phyloP scores from a whole-genome alignment of 179 eudicot species.

The Beta macrorhiza region DNA sequence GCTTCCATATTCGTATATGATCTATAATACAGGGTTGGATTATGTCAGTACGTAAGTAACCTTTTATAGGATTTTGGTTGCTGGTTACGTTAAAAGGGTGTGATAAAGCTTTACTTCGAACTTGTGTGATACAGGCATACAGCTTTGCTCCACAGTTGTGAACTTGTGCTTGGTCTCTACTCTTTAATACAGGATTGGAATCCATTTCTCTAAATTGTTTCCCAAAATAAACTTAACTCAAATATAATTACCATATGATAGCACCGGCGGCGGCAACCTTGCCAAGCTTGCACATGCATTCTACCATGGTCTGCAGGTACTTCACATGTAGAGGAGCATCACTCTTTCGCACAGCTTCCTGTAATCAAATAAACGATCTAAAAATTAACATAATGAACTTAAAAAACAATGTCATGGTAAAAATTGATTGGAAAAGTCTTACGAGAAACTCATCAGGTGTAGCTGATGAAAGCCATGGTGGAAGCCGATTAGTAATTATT shows the following conservation, averaged over 20 bases:
- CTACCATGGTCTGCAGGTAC: conserved; percentile 91
- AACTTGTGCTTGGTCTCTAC: no score
- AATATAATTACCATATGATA: conserved; percentile 67
- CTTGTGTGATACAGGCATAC: not conserved
- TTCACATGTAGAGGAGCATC: conserved; percentile 88
- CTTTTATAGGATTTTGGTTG: not conserved
- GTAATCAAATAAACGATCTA: conserved; percentile 29
- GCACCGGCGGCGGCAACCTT: conserved; percentile 99
- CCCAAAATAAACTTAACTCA: not conserved
- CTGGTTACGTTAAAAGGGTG: not conserved
- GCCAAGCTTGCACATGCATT: conserved; percentile 95
- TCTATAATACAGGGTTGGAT: not conserved
- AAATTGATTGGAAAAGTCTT: conserved; percentile 30
- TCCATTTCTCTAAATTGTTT: conserved; percentile 1
- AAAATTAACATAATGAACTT: conserved; percentile 14
- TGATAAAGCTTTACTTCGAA: not conserved
- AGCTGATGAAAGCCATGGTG: conserved; percentile 83
- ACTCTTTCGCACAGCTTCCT: conserved; percentile 90
- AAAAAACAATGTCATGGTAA: conserved; percentile 4
- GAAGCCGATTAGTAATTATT: conserved; percentile 62
- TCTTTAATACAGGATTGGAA: no score
- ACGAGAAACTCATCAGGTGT: conserved; percentile 97
- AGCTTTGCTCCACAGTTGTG: no score
- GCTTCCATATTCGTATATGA: not conserved
- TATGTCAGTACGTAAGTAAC: not conserved